Base-by-base conservation (phyloP, 495 filamentous ascomycete species). In the Lichenothelia convexa region DNA sequence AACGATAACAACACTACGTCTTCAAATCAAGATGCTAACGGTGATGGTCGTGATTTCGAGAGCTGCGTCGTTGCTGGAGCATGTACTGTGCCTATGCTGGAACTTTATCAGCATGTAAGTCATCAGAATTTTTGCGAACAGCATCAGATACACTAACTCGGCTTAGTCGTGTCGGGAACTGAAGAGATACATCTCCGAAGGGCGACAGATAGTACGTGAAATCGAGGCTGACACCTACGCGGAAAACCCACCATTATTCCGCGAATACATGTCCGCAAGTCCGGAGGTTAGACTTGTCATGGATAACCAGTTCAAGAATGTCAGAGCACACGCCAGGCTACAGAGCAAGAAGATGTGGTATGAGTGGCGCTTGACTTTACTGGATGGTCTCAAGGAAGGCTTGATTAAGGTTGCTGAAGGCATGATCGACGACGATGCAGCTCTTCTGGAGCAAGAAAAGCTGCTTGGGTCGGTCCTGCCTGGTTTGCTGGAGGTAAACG, bases 271-370 rank as follows among this genome's bases (percentile, higher is more conserved):
- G 35, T 71, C 70, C 0, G 86, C 87, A n/a, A 64, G 80, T 4
- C 72, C 80, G n/a, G 79, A 89, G 34, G 66, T 92, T 42, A 78
- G 76, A 45, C 53, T 70, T 1, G 65, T 89, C 32, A 86, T 97
- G 78, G 87, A 97, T 56, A 86, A 80, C 41, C 89, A 95, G 51
- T 87, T 97, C 58, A 86, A 87, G 53, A 92, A 93, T 42, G 76
- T 91, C 48, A 94, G 93, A 60, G 91, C 82, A 0, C 75, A 94
- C 51, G 80, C 91, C 2, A 63, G 91, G 27, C 63, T 91, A 4
- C 66, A 81, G 9, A 93, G 86, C 59, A 93, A 93, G 51, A 82
- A 73, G 24, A 86, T 83, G 55, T 97, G 91, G 91, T 95, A 97
- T 51, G 77, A 85, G 49, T 97, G 91, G 91, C 80, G 91, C 21